These are phyloP conservation scores for Linnemannia hyalina DNA, from an alignment of 192 early-diverging fungal genomes.

Conservation along the genomic window DNA sequence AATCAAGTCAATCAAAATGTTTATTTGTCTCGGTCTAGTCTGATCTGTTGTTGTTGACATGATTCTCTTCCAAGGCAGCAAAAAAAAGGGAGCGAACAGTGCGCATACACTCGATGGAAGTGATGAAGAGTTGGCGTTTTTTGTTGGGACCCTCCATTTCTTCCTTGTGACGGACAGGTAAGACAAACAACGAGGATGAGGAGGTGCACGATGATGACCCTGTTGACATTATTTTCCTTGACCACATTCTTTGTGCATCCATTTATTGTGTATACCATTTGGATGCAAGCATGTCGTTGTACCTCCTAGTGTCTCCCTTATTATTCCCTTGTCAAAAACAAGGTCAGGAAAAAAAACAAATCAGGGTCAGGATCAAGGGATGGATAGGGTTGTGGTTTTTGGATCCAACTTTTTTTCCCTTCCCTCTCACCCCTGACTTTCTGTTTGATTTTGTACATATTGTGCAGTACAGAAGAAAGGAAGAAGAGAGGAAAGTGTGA, in stretches of 20 bases:
- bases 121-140: background rate
- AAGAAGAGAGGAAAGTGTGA: no score
- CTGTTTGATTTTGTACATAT: background rate
- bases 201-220: background rate
- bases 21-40: no score
- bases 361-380: background rate
- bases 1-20: no score
- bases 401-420: background rate
- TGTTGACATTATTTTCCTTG: background rate
- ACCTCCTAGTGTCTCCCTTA: background rate
- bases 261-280: background rate
- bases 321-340: background rate
- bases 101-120: background rate
- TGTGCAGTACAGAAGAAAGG: no score
- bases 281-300: background rate
- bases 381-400: background rate
- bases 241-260: conserved; percentile 1
- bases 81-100: no score
- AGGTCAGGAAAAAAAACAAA: background rate
- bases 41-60: no score
- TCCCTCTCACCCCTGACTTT: background rate
- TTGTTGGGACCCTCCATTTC: background rate
- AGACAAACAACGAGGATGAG: background rate
- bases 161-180: background rate
- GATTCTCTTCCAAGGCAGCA: no score